Conservation (phyloP, 2,329 filamentous ascomycete genomes). For the Pyrenophora tritici-repentis region DNA sequence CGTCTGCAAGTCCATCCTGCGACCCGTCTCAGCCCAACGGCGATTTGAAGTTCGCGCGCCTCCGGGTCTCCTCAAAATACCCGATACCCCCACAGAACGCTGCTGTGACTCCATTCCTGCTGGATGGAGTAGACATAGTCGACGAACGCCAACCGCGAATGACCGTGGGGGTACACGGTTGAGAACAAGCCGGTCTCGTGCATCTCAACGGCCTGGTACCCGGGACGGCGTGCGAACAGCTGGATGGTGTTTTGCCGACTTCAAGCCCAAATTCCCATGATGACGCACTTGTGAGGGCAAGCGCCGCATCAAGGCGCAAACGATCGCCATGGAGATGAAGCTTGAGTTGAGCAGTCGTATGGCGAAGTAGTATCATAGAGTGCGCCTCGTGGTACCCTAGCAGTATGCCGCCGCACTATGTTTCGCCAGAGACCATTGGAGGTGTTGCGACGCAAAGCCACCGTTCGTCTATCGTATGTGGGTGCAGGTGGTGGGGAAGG, state of each 20-base stretch:
- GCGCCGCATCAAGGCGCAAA: too few relatives aligned
- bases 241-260: not conserved
- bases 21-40: not conserved
- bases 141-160: not conserved
- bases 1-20: not conserved
- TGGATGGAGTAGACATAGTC: not conserved
- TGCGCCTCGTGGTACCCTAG: too few relatives aligned
- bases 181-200: constrained; percentile 6
- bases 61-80: constrained; percentile 14
- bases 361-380: too few relatives aligned
- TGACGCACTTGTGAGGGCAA: too few relatives aligned
- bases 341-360: too few relatives aligned
- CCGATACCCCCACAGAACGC: not conserved
- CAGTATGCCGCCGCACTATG: too few relatives aligned
- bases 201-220: not conserved
- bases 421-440: too few relatives aligned
- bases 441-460: too few relatives aligned
- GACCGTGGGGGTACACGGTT: not conserved
- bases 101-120: not conserved
- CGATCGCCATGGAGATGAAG: too few relatives aligned
- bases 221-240: not conserved
- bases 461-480: too few relatives aligned
- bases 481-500: too few relatives aligned
- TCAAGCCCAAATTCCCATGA: too few relatives aligned
- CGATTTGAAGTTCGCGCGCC: constrained; percentile 1